Conservation (phyloP, 495 filamentous ascomycete genomes). For the Penicillium odoratum region DNA sequence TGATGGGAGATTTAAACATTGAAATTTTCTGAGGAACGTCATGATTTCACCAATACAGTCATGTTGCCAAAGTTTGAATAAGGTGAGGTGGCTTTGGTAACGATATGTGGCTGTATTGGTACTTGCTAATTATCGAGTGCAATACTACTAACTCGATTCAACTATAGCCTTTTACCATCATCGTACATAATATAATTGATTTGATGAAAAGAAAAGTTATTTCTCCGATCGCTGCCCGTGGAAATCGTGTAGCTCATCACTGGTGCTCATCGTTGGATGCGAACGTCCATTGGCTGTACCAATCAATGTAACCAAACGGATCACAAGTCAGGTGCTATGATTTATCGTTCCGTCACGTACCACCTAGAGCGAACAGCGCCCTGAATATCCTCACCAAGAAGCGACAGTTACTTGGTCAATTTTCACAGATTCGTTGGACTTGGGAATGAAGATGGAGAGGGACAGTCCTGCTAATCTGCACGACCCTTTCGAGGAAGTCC, state of each 20-base stretch:
- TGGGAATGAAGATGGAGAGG: background rate
- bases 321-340: background rate
- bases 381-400: background rate
- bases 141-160: too few species aligned
- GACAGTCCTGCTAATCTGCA: background rate
- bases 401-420: background rate
- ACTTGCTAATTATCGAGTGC: too few species aligned
- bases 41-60: background rate
- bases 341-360: background rate
- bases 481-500: conserved; percentile 8
- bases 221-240: too few species aligned
- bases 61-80: too few species aligned
- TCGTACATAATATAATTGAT: too few species aligned
- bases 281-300: background rate
- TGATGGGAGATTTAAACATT: conserved; percentile 25
- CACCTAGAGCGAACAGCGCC: background rate
- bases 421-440: background rate
- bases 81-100: too few species aligned
- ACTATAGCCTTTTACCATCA: too few species aligned
- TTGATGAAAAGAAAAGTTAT: too few species aligned
- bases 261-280: too few species aligned
- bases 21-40: conserved; percentile 20
- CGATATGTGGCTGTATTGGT: too few species aligned
- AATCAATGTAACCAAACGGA: background rate
- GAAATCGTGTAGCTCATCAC: too few species aligned